Evolutionary conservation across 352 stramenopile species (phyloP), one percentile per base, ranked within the genome.

Genomic region (Phytophthora melonis): DNA sequence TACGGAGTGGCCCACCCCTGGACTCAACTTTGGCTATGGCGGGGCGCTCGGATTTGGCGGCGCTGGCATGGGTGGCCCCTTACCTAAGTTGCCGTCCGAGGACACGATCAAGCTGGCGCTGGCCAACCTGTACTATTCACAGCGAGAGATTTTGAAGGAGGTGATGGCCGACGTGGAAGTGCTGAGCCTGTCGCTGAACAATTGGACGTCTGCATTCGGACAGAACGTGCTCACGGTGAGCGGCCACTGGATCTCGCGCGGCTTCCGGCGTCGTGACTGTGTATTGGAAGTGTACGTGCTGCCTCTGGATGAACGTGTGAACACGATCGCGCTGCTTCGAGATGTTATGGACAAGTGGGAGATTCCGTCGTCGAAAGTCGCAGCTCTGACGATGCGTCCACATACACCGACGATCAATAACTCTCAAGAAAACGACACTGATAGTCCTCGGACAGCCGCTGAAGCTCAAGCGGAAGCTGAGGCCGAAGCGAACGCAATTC

Each of bases 331-430:
- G 21, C 55, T 94, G 63, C 81, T 94, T 54, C 83, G 86, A 21
- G 87, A 94, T 50, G 87, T 94, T 16, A 91, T 94, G 81, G 85
- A 92, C 68, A 94, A 94, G 56, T 94, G 87, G 87, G 87, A 92
- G n/a, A 92, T 94, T 57, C 79, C 83, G 9, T 68, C 84, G 6
- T 74, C 81, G 14, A 94, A 94, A 72, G 84, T 94, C 0, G 85
- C 86, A 32, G 87, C 85, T 21, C 75, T 94, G 13, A 92, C 85
- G 1, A 94, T 93, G 85, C 72, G 87, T 27, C 80, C 83, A 30
- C 70, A 70, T 25, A 68, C 64, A 2, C 61, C 62, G n/a, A 79
- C 84, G 21, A 63, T 50, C 5, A 68, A 67, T 25, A 64, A 58
- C 0, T 6, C 54, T 13, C 66, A 59, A 57, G 54, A 73, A 27